These are phyloP conservation scores for Sarocladium kiliense DNA, from an alignment of 2,329 filamentous ascomycete species.

Conservation along the genomic window DNA sequence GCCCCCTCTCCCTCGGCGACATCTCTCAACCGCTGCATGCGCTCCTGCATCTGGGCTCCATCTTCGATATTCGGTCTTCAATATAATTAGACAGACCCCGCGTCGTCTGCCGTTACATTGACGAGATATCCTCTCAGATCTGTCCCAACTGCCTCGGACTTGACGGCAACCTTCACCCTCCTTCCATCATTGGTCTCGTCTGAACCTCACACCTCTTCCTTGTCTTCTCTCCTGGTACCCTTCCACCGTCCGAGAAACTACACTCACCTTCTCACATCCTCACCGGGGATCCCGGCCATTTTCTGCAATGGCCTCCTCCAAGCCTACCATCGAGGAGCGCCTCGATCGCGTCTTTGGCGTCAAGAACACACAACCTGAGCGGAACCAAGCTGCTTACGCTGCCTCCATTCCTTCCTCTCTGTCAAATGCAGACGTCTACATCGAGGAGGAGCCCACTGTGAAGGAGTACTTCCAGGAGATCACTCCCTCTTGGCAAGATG, in stretches of 20 bases:
- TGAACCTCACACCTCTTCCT: no score
- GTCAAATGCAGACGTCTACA: conserved; percentile 30
- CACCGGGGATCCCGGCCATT: neutral
- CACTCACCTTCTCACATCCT: neutral
- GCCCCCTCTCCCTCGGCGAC: neutral
- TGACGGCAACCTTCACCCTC: neutral
- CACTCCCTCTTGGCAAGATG: conserved; percentile 24
- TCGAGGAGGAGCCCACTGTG: conserved; percentile 38
- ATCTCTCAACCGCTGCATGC: neutral
- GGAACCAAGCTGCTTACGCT: conserved; percentile 10
- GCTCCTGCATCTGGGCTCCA: neutral
- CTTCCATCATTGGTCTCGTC: no score
- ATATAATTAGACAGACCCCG: neutral
- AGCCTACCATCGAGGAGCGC: conserved; percentile 20
- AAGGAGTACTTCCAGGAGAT: conserved; percentile 34
- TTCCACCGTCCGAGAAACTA: neutral
- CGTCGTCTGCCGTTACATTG: neutral
- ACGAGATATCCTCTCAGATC: neutral
- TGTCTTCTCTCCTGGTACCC: neutral
- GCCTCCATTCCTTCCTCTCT: conserved; percentile 25
- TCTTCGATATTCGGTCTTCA: neutral
- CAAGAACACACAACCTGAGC: conserved; percentile 25
- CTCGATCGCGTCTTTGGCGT: conserved; percentile 27
- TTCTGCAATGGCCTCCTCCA: conserved; percentile 13
- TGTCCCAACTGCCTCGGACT: neutral